These are phyloP conservation scores for Arctostaphylos glauca DNA, from an alignment of 148 eudicot species.

Conservation along the genomic window DNA sequence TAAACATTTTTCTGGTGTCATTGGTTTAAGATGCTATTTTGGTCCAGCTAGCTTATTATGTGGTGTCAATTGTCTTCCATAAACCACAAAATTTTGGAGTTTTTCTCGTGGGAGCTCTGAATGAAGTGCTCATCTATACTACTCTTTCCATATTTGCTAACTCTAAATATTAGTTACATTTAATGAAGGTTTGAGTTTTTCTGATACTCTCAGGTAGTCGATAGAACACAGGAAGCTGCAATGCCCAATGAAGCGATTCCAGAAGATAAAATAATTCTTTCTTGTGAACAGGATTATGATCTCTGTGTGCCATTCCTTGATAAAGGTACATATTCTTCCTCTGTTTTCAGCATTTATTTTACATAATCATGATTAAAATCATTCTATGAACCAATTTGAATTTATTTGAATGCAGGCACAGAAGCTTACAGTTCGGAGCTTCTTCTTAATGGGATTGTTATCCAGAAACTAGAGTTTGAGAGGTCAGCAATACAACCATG, in stretches of 20 bases:
- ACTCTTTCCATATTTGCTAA: background rate
- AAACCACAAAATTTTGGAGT: no score
- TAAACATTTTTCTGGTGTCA: background rate
- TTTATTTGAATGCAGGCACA: slow-evolving; percentile 42
- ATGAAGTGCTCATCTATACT: background rate
- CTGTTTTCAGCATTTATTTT: background rate
- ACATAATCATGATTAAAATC: background rate
- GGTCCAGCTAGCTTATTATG: background rate
- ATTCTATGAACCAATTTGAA: background rate
- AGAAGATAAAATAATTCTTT: slow-evolving; percentile 47
- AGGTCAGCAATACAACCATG: slow-evolving; percentile 33
- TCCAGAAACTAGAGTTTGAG: slow-evolving; percentile 61
- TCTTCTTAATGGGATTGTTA: slow-evolving; percentile 61
- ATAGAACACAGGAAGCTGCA: slow-evolving; percentile 17
- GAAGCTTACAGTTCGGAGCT: slow-evolving; percentile 57
- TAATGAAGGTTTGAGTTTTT: slow-evolving; percentile 10
- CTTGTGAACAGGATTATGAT: slow-evolving; percentile 61
- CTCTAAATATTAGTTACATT: background rate
- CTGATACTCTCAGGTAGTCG: slow-evolving; percentile 35
- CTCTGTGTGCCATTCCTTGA: slow-evolving; percentile 48
- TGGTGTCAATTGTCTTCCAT: background rate
- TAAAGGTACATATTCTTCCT: slow-evolving; percentile 37
- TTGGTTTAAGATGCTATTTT: background rate
- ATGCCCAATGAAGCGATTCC: slow-evolving; percentile 19
- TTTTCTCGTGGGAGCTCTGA: background rate